Conservation (phyloP, 805 yeast genomes). For the Hanseniaspora osmophila region DNA sequence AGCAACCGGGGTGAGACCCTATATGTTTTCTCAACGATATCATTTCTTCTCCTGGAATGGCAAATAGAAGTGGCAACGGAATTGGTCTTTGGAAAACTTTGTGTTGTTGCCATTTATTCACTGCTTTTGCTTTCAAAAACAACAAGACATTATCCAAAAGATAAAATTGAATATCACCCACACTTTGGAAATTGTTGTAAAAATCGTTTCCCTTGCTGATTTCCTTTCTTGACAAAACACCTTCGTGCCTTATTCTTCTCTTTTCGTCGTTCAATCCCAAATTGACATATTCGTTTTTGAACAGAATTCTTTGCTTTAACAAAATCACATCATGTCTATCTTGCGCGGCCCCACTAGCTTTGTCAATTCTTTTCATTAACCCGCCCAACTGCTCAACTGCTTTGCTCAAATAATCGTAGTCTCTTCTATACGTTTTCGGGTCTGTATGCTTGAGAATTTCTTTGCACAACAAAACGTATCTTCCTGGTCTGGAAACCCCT, state of each 20-base stretch:
- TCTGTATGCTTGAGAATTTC: slow-evolving; percentile 77
- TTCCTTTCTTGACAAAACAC: slow-evolving; percentile 23
- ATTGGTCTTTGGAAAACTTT: slow-evolving; percentile 84
- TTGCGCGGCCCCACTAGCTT: slow-evolving; percentile 85
- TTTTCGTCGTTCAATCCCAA: slow-evolving; percentile 72
- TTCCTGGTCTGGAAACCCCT: slow-evolving; percentile 90
- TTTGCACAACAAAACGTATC: slow-evolving; percentile 74
- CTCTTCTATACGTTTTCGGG: slow-evolving; percentile 46
- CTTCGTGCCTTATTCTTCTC: slow-evolving; percentile 43
- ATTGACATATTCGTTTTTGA: slow-evolving; percentile 74
- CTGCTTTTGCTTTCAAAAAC: slow-evolving; percentile 72
- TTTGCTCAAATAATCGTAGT: slow-evolving; percentile 37
- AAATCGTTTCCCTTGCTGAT: slow-evolving; percentile 1
- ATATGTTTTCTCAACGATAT: slow-evolving; percentile 31
- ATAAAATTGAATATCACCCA: slow-evolving; percentile 71
- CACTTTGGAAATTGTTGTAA: slow-evolving; percentile 2
- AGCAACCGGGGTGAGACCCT: slow-evolving; percentile 19
- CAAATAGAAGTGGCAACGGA: slow-evolving; percentile 61
- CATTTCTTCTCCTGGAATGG: slow-evolving; percentile 65
- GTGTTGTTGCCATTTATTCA: slow-evolving; percentile 80
- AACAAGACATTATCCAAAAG: slow-evolving; percentile 77
- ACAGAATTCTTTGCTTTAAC: slow-evolving; percentile 70
- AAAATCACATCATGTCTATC: slow-evolving; percentile 83
- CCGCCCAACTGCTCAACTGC: slow-evolving; percentile 66
- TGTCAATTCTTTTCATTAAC: slow-evolving; percentile 57